phyloP scores from a whole-genome alignment of 331 rosid species.

The Ulmus americana region DNA sequence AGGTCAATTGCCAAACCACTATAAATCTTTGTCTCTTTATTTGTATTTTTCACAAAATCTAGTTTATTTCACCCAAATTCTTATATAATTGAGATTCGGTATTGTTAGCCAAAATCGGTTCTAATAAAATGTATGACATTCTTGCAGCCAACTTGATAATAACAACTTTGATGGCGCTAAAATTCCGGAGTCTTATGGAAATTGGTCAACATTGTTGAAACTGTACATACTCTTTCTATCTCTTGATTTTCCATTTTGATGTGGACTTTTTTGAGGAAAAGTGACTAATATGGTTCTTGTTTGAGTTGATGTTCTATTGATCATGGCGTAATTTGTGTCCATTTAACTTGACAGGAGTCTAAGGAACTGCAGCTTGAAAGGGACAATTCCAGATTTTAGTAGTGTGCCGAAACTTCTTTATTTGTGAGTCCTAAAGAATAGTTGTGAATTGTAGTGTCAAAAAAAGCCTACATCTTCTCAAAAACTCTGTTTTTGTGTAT shows the following conservation, averaged over 20 bases:
- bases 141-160: conserved; percentile 18
- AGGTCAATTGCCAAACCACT: too few species aligned
- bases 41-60: too few species aligned
- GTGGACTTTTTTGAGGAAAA: not conserved
- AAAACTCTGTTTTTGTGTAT: not conserved
- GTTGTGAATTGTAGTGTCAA: not conserved
- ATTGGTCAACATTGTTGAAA: conserved; percentile 7
- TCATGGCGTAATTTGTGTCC: too few species aligned
- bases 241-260: not conserved
- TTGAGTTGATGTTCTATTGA: not conserved
- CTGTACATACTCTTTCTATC: conserved; percentile 6
- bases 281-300: too few species aligned
- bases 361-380: conserved; percentile 18
- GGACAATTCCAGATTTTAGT: conserved; percentile 18
- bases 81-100: too few species aligned
- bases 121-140: too few species aligned
- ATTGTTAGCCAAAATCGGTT: too few species aligned
- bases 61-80: too few species aligned
- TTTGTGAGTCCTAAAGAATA: not conserved
- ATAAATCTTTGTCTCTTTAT: too few species aligned
- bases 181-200: conserved; percentile 17
- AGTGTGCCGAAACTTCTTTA: conserved; percentile 3
- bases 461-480: not conserved
- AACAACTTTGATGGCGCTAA: conserved; percentile 13
- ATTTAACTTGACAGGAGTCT: conserved; percentile 8